Percentiles rank a stretch among this genome's conserved stretches.
Evolutionary conservation across 1,139 yeast genomes (phyloP).

Genomic region (Magnusiomyces fungicola): DNA sequence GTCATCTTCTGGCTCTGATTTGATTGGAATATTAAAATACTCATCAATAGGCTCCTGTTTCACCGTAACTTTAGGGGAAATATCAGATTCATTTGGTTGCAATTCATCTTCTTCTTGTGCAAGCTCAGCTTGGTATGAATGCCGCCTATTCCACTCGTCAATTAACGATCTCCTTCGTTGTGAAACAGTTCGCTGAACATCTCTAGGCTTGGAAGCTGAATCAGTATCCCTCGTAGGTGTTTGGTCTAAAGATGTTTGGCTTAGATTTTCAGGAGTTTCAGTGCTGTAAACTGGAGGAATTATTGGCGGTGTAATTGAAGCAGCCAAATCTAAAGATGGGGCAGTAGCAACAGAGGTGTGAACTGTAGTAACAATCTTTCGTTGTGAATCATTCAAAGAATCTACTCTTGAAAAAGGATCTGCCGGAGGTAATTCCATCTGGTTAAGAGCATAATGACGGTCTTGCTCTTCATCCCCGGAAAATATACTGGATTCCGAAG

Average conservation of each 20-base stretch:
- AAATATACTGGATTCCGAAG: background rate
- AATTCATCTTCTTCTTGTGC: background rate
- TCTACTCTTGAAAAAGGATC: slow-evolving; percentile 23
- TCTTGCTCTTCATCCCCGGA: background rate
- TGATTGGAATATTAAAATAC: background rate
- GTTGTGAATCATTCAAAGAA: slow-evolving; percentile 30
- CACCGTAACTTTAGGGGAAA: background rate
- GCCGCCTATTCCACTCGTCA: slow-evolving; percentile 4
- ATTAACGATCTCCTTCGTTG: slow-evolving; percentile 26
- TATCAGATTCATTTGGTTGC: background rate
- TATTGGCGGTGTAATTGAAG: background rate
- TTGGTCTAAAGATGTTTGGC: no score
- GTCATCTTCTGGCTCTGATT: background rate
- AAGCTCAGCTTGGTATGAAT: background rate
- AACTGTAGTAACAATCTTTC: slow-evolving; percentile 27
- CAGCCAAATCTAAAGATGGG: background rate
- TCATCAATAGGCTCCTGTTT: slow-evolving; percentile 1
- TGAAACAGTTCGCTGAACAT: slow-evolving; percentile 28
- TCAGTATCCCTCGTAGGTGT: background rate
- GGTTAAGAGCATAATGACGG: background rate
- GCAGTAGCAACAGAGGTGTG: slow-evolving; percentile 10
- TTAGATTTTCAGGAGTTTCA: background rate
- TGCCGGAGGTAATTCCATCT: background rate
- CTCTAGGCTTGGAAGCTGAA: slow-evolving; percentile 18
- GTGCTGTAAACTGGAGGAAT: background rate